Base-by-base conservation (phyloP, 306 rosid species). In the Castanea sativa region DNA sequence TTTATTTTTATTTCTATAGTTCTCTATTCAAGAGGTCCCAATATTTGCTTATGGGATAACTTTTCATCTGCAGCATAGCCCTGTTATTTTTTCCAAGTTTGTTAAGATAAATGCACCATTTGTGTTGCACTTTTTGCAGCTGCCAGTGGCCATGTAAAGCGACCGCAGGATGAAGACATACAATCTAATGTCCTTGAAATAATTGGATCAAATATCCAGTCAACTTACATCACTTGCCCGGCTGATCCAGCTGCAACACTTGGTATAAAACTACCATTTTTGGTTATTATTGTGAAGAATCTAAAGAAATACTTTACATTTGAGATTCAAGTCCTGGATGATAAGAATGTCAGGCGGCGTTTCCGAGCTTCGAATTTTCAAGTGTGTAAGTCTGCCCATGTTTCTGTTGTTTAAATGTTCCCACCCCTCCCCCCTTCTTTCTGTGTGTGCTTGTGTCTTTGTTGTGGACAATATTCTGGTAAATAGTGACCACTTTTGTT, bases 281-380 rank as follows among this genome's bases (percentile, higher is more conserved):
- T 95, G 89, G 96, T 92, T 78, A 80, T 95, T 85, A 91, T 93
- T 80, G 94, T 93, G 84, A 93, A 93, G 94, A 94, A 92, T 86
- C 90, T 92, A 77, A 92, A 90, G 89, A 95, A 95, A 81, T 92
- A 81, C 86, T 95, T 93, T 85, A 95, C 97, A 73, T 95, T 93
- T 89, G 99, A 93, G 92, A 89, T 95, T 83, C 99, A 95, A 89
- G 83, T 94, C 76, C 83, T 94, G 82, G 98, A 94, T 43, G 98
- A 94, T 79, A 92, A 94, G 91, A 94, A 93, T 87, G 99, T 95
- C 82, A 81, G 94, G 69, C 90, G 97, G 58, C 89, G 99, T 43
- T 95, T 95, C 80, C 94, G 94, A 76, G 96, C 98, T 84, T 95
- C 99, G 71, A 95, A 93, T 88, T 93, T 92, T 81, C 99, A 95